A percentile compares a stretch with the other conserved stretches of the same genome.
phyloP scores from a whole-genome alignment of 306 rosid species.

The Clitoria ternatea region DNA sequence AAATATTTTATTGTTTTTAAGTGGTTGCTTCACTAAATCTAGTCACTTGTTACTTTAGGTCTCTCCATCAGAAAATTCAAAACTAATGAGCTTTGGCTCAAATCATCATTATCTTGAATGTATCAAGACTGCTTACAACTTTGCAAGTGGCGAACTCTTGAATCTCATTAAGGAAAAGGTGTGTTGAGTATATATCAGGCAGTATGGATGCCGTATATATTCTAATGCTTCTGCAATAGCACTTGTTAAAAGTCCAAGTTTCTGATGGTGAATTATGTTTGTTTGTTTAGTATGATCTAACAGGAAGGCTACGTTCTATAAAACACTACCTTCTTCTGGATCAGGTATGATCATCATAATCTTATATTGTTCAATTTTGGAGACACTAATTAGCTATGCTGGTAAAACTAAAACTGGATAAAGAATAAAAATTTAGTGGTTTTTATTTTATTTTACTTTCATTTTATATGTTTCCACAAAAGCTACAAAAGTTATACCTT shows the following conservation, averaged over 20 bases:
- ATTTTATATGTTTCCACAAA: not conserved
- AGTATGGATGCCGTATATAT: conserved; percentile 4
- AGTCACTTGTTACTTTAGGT: conserved; percentile 48
- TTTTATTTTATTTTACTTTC: not conserved
- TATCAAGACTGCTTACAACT: conserved; percentile 86
- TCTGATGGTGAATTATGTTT: conserved; percentile 24
- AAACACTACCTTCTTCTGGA: conserved; percentile 97
- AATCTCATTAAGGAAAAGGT: conserved; percentile 95
- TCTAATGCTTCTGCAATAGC: conserved; percentile 19
- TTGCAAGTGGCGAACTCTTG: conserved; percentile 90
- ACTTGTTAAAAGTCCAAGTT: conserved; percentile 21
- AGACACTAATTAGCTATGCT: not conserved
- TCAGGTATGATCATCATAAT: conserved; percentile 59
- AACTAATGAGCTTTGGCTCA: conserved; percentile 78
- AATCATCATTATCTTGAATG: conserved; percentile 95
- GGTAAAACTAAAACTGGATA: conserved; percentile 12
- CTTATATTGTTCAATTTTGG: conserved; percentile 16
- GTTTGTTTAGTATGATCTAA: conserved; percentile 67
- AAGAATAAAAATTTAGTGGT: not conserved
- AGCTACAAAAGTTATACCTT: not conserved
- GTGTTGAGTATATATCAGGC: conserved; percentile 9
- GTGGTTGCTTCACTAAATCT: conserved; percentile 11
- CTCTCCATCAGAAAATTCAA: conserved; percentile 83
- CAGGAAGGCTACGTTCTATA: conserved; percentile 86
- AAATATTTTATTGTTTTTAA: not conserved